Percentiles rank a stretch among this genome's conserved stretches.
These are phyloP conservation scores for Zygosaccharomyces sapae DNA, from an alignment of 1,139 yeast genomes.

Conservation along the genomic window DNA sequence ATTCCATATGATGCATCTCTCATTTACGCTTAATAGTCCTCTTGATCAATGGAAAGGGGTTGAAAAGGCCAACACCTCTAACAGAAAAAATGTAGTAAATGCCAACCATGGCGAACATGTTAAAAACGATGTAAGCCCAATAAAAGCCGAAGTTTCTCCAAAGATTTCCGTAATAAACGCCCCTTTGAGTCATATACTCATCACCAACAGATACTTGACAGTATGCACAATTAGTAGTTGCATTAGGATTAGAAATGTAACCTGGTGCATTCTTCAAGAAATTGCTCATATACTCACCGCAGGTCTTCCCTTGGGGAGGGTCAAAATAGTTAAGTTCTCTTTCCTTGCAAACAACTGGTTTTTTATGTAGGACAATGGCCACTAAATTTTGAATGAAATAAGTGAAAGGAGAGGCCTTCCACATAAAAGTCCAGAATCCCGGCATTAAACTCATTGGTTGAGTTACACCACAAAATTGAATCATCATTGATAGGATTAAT, in stretches of 20 bases:
- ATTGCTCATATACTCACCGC: conserved; percentile 46
- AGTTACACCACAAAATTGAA: conserved; percentile 56
- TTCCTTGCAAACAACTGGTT: conserved; percentile 48
- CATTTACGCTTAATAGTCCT: conserved; percentile 10
- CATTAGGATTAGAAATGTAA: conserved; percentile 35
- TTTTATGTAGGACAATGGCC: conserved; percentile 47
- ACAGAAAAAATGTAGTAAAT: conserved; percentile 36
- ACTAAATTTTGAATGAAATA: conserved; percentile 59
- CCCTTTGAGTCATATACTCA: conserved; percentile 41
- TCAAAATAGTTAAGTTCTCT: conserved; percentile 48
- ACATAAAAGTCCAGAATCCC: conserved; percentile 65
- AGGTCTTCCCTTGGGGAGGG: conserved; percentile 54
- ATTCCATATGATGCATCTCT: not conserved
- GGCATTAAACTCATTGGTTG: conserved; percentile 52
- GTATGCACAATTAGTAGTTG: conserved; percentile 40
- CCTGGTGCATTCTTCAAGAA: conserved; percentile 37
- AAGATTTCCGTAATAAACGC: conserved; percentile 43
- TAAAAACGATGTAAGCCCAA: conserved; percentile 45
- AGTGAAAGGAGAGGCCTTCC: conserved; percentile 63
- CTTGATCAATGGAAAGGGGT: conserved; percentile 16
- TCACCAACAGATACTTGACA: conserved; percentile 40
- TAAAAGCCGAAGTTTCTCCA: conserved; percentile 62
- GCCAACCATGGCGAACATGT: conserved; percentile 43
- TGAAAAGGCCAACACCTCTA: conserved; percentile 24
- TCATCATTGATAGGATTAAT: conserved; percentile 48